Percentiles rank a stretch among this genome's conserved stretches.
phyloP scores from a whole-genome alignment of 352 stramenopile species.

The Blastocystis sp. region DNA sequence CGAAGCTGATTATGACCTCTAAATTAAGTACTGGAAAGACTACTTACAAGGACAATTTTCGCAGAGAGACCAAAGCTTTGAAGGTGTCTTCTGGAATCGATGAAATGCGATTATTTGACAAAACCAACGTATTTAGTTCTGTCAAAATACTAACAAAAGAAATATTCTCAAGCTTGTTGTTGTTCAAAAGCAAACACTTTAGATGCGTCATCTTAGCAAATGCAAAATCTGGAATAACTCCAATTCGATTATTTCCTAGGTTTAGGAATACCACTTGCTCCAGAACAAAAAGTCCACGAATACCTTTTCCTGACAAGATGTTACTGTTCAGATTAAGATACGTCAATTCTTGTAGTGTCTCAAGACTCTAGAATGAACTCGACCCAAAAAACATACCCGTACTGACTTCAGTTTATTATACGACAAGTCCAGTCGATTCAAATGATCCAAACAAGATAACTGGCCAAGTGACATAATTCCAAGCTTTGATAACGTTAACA shows the following conservation, averaged over 20 bases:
- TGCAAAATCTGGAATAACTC: conserved; percentile 24
- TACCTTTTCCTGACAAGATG: conserved; percentile 32
- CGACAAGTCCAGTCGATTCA: conserved; percentile 40
- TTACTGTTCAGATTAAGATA: conserved; percentile 41
- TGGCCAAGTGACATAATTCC: conserved; percentile 1
- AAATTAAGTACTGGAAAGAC: not conserved
- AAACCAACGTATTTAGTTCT: conserved; percentile 34
- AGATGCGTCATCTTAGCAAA: conserved; percentile 31
- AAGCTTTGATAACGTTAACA: conserved; percentile 20
- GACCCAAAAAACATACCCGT: not conserved
- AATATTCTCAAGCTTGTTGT: conserved; percentile 38
- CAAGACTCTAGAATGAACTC: not conserved
- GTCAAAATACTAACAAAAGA: not conserved
- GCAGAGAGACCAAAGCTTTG: not conserved
- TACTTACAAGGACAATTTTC: conserved; percentile 22
- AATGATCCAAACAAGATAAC: not conserved
- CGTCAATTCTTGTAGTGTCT: not conserved
- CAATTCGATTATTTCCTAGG: conserved; percentile 53
- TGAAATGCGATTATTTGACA: conserved; percentile 26
- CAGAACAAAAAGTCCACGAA: conserved; percentile 45
- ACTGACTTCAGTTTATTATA: conserved; percentile 44
- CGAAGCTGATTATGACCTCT: conserved; percentile 38
- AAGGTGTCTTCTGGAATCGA: conserved; percentile 34
- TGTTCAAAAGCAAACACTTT: conserved; percentile 46
- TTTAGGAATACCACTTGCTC: conserved; percentile 51